Evolutionary conservation across 179 eudicot species (phyloP), one percentile per base, ranked within the genome.

Genomic region (Silene vulgaris): DNA sequence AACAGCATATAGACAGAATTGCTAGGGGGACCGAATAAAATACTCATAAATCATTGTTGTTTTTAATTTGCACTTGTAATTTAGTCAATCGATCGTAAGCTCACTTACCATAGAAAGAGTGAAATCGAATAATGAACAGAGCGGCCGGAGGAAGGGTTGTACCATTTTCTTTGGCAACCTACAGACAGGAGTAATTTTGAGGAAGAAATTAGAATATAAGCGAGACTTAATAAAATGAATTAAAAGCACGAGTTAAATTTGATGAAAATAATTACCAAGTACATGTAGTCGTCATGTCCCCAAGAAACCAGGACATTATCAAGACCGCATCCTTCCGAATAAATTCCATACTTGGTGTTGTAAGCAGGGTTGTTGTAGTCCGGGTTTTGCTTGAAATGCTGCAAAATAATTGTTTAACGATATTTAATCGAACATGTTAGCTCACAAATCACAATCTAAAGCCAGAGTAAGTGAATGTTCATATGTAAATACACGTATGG

Each of bases 241-340:
- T 64, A 64, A 14, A 6, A 63, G 26, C 12, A 7, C 2, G 14
- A 66, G 23, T n/a, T 16, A 66, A 35, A 40, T 37, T n/a, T 3
- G 9, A 37, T 17, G 29, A 37, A 68, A 68, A 40, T 43, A 70
- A 52, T 50, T 71, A 90, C 96, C 86, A 90, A 52, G 79, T 90
- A 90, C 93, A 90, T 90, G 83, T 90, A 91, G 85, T 91, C 97
- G 59, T 91, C 97, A 32, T 91, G 97, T 21, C 95, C 95, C 87
- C 88, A 91, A 26, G 97, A 88, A 89, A 90, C 84, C 79, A 88
- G n/a, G 8, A 91, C 91, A 71, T 86, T 90, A 66, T 90, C 81
- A 5, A 91, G 89, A 11, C 95, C 97, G 67, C 97, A 90, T 0
- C 88, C 89, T 75, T 84, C 81, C 6, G 85, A 77, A 77, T 91